Conservation (phyloP, 2,329 filamentous ascomycete genomes). For the Rugonectria rugulosa region DNA sequence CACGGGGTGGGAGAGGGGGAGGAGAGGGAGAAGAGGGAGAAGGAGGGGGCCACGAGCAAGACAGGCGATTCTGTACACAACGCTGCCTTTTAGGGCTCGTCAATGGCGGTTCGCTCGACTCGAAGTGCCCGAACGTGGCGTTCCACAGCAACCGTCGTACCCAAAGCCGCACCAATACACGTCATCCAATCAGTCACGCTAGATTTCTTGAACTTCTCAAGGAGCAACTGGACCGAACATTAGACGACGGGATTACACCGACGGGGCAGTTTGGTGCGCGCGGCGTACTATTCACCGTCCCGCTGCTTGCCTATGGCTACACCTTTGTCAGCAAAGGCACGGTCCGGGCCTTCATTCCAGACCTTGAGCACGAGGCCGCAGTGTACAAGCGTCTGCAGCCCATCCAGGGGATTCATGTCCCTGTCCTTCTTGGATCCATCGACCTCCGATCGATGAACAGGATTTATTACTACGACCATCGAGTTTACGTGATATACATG, state of each 20-base stretch:
- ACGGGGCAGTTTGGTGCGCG: neutral
- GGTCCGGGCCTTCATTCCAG: slow-evolving; percentile 40
- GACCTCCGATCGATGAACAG: slow-evolving; percentile 44
- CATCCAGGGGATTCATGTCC: slow-evolving; percentile 46
- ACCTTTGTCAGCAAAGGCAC: slow-evolving; percentile 53
- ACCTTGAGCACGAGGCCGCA: slow-evolving; percentile 46
- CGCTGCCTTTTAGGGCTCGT: slow-evolving; percentile 4
- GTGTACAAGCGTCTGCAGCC: slow-evolving; percentile 46
- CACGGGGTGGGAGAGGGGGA: neutral
- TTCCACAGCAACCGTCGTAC: neutral
- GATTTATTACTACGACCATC: slow-evolving; percentile 44
- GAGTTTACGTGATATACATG: slow-evolving; percentile 44
- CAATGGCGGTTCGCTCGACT: neutral
- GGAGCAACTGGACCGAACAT: neutral
- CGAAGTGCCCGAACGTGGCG: neutral
- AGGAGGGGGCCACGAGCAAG: too few species aligned
- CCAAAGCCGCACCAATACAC: neutral
- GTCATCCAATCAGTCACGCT: neutral
- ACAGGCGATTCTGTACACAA: slow-evolving; percentile 3
- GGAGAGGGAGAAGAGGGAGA: neutral
- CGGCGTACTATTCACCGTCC: slow-evolving; percentile 49
- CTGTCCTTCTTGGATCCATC: slow-evolving; percentile 43
- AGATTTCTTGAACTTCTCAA: neutral
- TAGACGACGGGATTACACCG: slow-evolving; percentile 1
- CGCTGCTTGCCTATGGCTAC: slow-evolving; percentile 51